Conservation (phyloP, 805 yeast genomes). For the Saturnispora ahearnii region DNA sequence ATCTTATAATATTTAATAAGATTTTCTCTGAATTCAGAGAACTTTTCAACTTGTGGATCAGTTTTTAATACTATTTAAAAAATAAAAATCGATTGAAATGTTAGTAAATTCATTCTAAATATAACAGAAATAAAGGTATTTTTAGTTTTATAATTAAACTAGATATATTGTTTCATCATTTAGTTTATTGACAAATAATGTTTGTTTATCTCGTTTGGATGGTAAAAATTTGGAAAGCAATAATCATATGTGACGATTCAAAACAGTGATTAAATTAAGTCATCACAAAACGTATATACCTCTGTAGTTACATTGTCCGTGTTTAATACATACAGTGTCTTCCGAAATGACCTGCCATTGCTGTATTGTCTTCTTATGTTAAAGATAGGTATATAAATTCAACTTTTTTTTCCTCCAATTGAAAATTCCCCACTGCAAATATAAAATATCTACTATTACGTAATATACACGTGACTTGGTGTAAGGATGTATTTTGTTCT, state of each 20-base stretch:
- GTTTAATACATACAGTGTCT: constrained; percentile 25
- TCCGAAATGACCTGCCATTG: constrained; percentile 27
- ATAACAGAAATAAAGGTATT: background rate
- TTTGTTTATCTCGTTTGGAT: too few relatives aligned
- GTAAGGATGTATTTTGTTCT: background rate
- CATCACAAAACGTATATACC: too few relatives aligned
- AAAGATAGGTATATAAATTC: background rate
- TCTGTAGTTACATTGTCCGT: background rate
- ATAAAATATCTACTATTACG: background rate
- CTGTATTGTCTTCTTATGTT: background rate
- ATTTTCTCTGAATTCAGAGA: constrained; percentile 25
- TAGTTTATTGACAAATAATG: too few relatives aligned
- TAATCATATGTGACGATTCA: too few relatives aligned
- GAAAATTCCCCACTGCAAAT: background rate
- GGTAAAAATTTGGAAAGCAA: too few relatives aligned
- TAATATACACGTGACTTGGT: background rate
- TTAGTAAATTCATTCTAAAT: background rate
- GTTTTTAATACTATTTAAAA: constrained; percentile 21
- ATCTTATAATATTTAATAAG: constrained; percentile 25
- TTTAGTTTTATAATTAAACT: background rate
- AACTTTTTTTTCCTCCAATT: background rate
- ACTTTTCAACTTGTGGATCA: constrained; percentile 27
- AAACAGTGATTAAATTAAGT: too few relatives aligned
- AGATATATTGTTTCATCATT: too few relatives aligned
- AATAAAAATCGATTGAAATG: background rate